Base-by-base conservation (phyloP, 2,329 filamentous ascomycete genomes). In the Fusarium humuli region DNA sequence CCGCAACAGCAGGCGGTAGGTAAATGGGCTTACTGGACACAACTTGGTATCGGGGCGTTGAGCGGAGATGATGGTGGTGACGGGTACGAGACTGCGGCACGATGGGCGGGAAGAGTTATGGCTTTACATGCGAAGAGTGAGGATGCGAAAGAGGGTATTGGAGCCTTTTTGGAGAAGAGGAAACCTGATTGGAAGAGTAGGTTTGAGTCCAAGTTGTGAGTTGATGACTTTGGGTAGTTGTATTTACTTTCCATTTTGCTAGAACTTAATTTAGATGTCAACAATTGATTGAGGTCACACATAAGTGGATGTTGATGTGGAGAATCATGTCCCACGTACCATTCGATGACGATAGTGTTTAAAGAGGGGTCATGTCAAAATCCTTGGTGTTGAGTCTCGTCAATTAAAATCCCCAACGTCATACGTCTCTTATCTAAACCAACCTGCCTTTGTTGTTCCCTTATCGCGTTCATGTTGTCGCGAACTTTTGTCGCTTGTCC, bases 1-100 rank as follows among this genome's bases (percentile, higher is more conserved):
- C 46, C 72, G 1, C 72, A 72, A 16, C 69, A 71, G 11, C 71
- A 73, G 11, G 73, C 72, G 0, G 23, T 73, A 7, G 73, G 73
- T 0, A 75, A 75, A 53, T 75, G 73, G 73, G 70, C 73, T 2
- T 75, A 67, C 14, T 71, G 73, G 72, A 62, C 73, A 0, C 73
- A 75, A 18, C 34, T 75, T 12, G 63, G 63, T 0, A 64, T 75
- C 6, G 47, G 61, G 1, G 58, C 40, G 1, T 29, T 50, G 1
- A 23, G 55, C 3, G 44, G 47, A 6, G 46, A 48, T 10, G 58
- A 57, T 6, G 69, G 61, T 3, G 64, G 62, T 6, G 71, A 75
- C 57, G 73, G 69, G 3, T 75, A 67, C 8, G 72, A 72, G n/a
- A 41, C 47, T 11, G 70, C 72, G 6, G 57, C 67, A 18, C 20